Evolutionary conservation across 176 grass and related monocot genomes (phyloP).

Genomic region (Saccharum officinarum): DNA sequence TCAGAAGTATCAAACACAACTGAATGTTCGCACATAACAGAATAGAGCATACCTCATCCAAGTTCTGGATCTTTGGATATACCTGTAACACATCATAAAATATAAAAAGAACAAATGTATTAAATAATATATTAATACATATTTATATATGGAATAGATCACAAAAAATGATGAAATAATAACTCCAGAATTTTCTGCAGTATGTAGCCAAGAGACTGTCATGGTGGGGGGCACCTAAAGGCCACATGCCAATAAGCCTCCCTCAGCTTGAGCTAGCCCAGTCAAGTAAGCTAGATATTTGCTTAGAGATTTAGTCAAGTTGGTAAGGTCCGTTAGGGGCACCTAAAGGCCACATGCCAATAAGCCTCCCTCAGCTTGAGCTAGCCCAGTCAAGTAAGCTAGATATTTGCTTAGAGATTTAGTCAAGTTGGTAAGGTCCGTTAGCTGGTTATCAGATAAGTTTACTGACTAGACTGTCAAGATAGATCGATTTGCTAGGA

Average conservation of each 20-base stretch:
- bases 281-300: background rate
- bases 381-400: background rate
- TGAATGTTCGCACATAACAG: background rate
- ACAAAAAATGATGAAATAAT: conserved; percentile 10
- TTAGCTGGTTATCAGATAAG: background rate
- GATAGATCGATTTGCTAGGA: background rate
- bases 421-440: background rate
- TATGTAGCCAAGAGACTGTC: background rate
- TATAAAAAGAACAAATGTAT: background rate
- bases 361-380: background rate
- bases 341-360: background rate
- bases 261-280: background rate
- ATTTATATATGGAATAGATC: background rate
- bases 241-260: background rate
- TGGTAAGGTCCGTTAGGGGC: background rate
- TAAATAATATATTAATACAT: background rate
- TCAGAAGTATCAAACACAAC: background rate
- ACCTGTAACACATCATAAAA: conserved; percentile 53
- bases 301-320: conserved; percentile 5
- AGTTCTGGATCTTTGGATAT: conserved; percentile 88
- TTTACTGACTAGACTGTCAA: background rate
- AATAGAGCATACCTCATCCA: conserved; percentile 59
- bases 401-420: background rate
- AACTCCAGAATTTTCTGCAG: background rate
- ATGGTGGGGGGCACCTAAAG: background rate